A percentile compares a stretch with the other conserved stretches of the same genome.
Evolutionary conservation across 179 eudicot species (phyloP).

Genomic region (Heliamphora pulchella): DNA sequence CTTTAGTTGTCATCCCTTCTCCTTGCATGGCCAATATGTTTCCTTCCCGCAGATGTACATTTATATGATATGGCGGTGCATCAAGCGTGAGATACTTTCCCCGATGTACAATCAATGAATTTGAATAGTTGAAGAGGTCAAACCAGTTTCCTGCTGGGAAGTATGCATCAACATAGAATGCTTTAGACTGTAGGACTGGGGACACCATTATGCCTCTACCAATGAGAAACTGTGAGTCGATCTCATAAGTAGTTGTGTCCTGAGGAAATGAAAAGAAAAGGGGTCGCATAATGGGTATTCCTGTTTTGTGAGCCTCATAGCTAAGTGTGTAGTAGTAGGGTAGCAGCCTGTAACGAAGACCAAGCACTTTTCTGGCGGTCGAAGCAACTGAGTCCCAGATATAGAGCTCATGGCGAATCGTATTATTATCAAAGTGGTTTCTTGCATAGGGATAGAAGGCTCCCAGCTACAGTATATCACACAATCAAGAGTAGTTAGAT

Average conservation of each 20-base stretch:
- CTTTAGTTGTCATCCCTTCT: slow-evolving; percentile 55
- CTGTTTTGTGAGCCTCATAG: slow-evolving; percentile 66
- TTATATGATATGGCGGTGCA: slow-evolving; percentile 62
- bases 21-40: slow-evolving; percentile 69
- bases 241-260: slow-evolving; percentile 43
- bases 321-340: slow-evolving; percentile 71
- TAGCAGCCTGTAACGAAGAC: slow-evolving; percentile 63
- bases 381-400: slow-evolving; percentile 69
- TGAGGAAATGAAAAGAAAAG: slow-evolving; percentile 74
- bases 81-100: slow-evolving; percentile 38
- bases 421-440: slow-evolving; percentile 41
- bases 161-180: slow-evolving; percentile 49
- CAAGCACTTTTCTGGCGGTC: slow-evolving; percentile 59
- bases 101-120: slow-evolving; percentile 27
- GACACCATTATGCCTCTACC: slow-evolving; percentile 76
- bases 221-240: slow-evolving; percentile 63
- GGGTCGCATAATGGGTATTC: slow-evolving; percentile 72
- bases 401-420: slow-evolving; percentile 60
- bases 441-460: slow-evolving; percentile 87
- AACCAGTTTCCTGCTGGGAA: slow-evolving; percentile 82
- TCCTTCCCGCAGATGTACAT: slow-evolving; percentile 67
- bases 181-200: slow-evolving; percentile 53
- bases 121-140: slow-evolving; percentile 51
- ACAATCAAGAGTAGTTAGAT: not conserved
- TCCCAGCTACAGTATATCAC: slow-evolving; percentile 42